A percentile compares a stretch with the other conserved stretches of the same genome.
phyloP scores from a whole-genome alignment of 2,329 filamentous ascomycete genomes.

The Sclerotinia minor region DNA sequence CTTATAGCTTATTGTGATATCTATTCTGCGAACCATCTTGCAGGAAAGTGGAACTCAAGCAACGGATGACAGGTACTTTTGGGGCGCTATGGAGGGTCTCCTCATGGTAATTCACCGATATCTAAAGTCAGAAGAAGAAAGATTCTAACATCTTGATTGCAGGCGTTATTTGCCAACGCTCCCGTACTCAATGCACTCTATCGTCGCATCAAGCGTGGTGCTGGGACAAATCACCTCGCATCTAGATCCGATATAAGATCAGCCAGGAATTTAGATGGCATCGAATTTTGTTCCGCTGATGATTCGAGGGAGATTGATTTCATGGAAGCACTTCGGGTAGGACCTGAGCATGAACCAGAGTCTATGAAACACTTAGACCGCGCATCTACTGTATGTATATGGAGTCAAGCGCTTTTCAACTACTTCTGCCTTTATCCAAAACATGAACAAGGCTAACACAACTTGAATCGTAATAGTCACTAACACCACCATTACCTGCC shows the following conservation, averaged over 20 bases:
- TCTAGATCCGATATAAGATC: neutral
- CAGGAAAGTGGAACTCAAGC: neutral
- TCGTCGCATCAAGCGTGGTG: slow-evolving; percentile 24
- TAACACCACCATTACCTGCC: neutral
- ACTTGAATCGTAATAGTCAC: neutral
- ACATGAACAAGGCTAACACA: neutral
- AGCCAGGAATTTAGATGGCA: neutral
- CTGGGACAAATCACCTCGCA: neutral
- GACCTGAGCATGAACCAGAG: neutral
- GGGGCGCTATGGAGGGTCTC: slow-evolving; percentile 34
- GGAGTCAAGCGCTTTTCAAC: neutral
- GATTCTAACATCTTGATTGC: neutral
- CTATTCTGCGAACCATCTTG: slow-evolving; percentile 12
- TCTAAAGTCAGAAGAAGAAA: neutral
- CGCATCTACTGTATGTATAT: neutral
- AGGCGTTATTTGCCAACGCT: slow-evolving; percentile 35
- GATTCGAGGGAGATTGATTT: slow-evolving; percentile 15
- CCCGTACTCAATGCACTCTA: slow-evolving; percentile 34
- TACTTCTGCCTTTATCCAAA: neutral
- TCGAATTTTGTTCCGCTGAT: slow-evolving; percentile 6
- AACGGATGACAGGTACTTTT: neutral
- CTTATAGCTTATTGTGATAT: slow-evolving; percentile 29
- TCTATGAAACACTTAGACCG: neutral
- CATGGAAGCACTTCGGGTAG: slow-evolving; percentile 9
- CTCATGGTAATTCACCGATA: slow-evolving; percentile 25